phyloP scores from a whole-genome alignment of 805 yeast species.

The Metschnikowia cerradonensis region DNA sequence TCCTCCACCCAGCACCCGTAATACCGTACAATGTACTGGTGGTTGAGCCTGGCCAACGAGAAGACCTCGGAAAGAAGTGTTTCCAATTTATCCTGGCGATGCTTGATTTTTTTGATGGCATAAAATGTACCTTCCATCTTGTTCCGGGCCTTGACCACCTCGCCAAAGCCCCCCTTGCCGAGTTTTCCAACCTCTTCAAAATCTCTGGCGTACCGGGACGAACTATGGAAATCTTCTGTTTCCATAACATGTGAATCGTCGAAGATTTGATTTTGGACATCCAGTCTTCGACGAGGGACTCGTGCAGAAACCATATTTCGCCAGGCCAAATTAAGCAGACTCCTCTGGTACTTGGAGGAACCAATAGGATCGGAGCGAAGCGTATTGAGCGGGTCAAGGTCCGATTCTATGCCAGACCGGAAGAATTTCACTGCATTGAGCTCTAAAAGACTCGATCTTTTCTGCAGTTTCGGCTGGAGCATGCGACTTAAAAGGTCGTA shows the following conservation, averaged over 20 bases:
- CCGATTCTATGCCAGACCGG: constrained; percentile 49
- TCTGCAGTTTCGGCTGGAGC: constrained; percentile 60
- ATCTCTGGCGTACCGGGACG: constrained; percentile 73
- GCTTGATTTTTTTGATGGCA: constrained; percentile 89
- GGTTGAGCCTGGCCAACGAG: constrained; percentile 85
- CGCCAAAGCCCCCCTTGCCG: constrained; percentile 97
- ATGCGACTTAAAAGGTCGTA: constrained; percentile 63
- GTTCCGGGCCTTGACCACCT: constrained; percentile 95
- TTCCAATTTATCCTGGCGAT: constrained; percentile 73
- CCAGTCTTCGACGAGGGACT: constrained; percentile 16
- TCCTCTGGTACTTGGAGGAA: constrained; percentile 11
- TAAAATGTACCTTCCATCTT: constrained; percentile 91
- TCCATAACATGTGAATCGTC: background rate
- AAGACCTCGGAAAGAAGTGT: constrained; percentile 86
- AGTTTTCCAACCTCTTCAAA: constrained; percentile 90
- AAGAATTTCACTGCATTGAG: constrained; percentile 79
- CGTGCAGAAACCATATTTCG: constrained; percentile 6
- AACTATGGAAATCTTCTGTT: constrained; percentile 3
- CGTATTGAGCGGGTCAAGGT: background rate
- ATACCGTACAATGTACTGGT: constrained; percentile 93
- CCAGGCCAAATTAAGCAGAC: constrained; percentile 12
- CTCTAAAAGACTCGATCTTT: constrained; percentile 80
- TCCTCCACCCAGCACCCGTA: constrained; percentile 98
- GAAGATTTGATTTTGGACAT: background rate
- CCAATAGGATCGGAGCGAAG: constrained; percentile 9